phyloP scores from a whole-genome alignment of 1,139 yeast species.

The Tardiomyces blankii region DNA sequence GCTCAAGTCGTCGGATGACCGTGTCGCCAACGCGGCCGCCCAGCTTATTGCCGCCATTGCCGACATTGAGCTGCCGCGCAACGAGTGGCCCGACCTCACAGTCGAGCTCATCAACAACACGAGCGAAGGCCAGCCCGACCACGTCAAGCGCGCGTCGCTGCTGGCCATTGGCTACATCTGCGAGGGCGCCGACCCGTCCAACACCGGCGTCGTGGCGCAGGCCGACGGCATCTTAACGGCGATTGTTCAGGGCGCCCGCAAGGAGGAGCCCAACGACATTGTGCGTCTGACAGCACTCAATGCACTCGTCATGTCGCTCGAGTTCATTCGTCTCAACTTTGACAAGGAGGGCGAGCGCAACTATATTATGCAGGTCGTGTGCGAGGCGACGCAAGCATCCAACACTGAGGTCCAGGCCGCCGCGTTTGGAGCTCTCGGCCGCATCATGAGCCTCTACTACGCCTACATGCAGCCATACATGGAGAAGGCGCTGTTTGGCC shows the following conservation, averaged over 20 bases:
- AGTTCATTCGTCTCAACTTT: constrained; percentile 79
- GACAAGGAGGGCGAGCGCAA: constrained; percentile 91
- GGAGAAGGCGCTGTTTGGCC: constrained; percentile 91
- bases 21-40: constrained; percentile 84
- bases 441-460: constrained; percentile 85
- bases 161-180: constrained; percentile 92
- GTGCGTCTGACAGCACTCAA: constrained; percentile 87
- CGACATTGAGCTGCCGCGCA: constrained; percentile 79
- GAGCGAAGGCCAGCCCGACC: constrained; percentile 59
- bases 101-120: constrained; percentile 78
- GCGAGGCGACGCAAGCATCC: constrained; percentile 92
- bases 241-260: constrained; percentile 91
- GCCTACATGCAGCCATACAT: constrained; percentile 84
- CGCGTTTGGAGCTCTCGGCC: constrained; percentile 91
- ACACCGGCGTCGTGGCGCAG: constrained; percentile 69
- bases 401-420: constrained; percentile 80
- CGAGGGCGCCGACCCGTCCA: constrained; percentile 83
- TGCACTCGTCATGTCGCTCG: constrained; percentile 85
- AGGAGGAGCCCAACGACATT: constrained; percentile 52
- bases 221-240: constrained; percentile 91
- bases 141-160: constrained; percentile 77
- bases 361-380: constrained; percentile 95
- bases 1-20: constrained; percentile 53
- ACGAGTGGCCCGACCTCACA: constrained; percentile 83
- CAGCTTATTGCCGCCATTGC: constrained; percentile 96